A percentile compares a stretch with the other conserved stretches of the same genome.
phyloP scores from a whole-genome alignment of 495 filamentous ascomycete genomes.

The Bacidia gigantensis region DNA sequence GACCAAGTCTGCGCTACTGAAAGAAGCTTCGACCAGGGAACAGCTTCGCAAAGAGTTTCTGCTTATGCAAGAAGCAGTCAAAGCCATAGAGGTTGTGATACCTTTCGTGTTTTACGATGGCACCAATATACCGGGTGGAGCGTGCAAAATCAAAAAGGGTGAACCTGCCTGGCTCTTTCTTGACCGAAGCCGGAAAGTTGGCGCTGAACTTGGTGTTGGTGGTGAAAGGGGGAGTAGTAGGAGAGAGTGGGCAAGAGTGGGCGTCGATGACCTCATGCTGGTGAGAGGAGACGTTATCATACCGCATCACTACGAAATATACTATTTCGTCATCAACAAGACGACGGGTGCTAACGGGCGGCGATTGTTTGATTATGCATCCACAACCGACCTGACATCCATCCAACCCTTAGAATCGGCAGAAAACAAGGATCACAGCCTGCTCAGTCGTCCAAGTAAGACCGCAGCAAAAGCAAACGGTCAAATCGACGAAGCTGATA shows the following conservation, averaged over 20 bases:
- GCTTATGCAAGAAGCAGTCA: constrained; percentile 69
- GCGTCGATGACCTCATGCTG: constrained; percentile 93
- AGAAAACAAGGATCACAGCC: constrained; percentile 25
- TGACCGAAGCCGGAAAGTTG: constrained; percentile 78
- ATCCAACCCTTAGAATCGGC: constrained; percentile 18
- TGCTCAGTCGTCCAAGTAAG: constrained; percentile 33
- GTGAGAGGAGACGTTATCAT: constrained; percentile 87
- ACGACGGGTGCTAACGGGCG: constrained; percentile 55
- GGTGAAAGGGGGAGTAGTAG: constrained; percentile 42
- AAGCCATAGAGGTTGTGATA: constrained; percentile 76
- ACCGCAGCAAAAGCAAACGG: constrained; percentile 20
- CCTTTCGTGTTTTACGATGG: constrained; percentile 98
- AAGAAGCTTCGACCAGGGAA: constrained; percentile 73
- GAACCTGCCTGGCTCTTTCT: constrained; percentile 84
- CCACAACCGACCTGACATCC: constrained; percentile 23
- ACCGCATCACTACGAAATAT: constrained; percentile 93
- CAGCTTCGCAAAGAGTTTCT: constrained; percentile 75
- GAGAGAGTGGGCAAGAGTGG: constrained; percentile 82
- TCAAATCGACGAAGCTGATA: background rate
- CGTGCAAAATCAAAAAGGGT: constrained; percentile 79
- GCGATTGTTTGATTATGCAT: constrained; percentile 67
- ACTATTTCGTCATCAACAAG: constrained; percentile 90
- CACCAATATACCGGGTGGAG: constrained; percentile 79
- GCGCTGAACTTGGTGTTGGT: constrained; percentile 65
- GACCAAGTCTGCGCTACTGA: constrained; percentile 71